phyloP scores from a whole-genome alignment of 208 protist genomes.

The Trypanosoma brucei region DNA sequence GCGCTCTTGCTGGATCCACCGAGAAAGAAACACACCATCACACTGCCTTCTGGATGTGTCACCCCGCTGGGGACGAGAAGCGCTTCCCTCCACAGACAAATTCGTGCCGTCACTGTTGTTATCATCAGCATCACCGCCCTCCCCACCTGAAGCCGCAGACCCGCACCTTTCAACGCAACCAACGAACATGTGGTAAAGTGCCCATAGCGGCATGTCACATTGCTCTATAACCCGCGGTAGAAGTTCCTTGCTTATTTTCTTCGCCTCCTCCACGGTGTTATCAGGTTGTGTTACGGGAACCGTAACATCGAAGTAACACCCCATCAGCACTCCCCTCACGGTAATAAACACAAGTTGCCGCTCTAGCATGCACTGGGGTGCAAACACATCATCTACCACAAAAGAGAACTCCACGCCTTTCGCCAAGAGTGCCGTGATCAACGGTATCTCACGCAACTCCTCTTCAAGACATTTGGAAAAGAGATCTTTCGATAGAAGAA shows the following conservation, averaged over 20 bases:
- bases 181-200: conserved; percentile 58
- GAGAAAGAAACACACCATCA: background rate
- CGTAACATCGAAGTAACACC: conserved; percentile 58
- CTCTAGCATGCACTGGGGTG: conserved; percentile 22
- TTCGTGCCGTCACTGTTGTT: background rate
- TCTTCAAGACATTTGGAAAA: conserved; percentile 26
- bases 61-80: background rate
- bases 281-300: conserved; percentile 16
- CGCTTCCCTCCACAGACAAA: background rate
- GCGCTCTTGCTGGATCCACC: background rate
- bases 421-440: conserved; percentile 43
- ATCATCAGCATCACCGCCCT: background rate
- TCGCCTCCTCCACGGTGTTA: conserved; percentile 18
- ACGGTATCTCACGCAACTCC: conserved; percentile 30
- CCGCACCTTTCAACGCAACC: conserved; percentile 24
- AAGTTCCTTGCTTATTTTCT: conserved; percentile 26
- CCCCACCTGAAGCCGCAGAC: background rate
- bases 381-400: conserved; percentile 31
- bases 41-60: background rate
- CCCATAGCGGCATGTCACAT: conserved; percentile 67
- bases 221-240: conserved; percentile 63
- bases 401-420: conserved; percentile 53
- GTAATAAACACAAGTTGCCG: conserved; percentile 30
- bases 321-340: conserved; percentile 63
- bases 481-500: conserved; percentile 21